Percentiles rank a stretch among this genome's conserved stretches.
phyloP scores from a whole-genome alignment of 1,284 basidiomycete genomes.

The Pulveroboletus sp. region DNA sequence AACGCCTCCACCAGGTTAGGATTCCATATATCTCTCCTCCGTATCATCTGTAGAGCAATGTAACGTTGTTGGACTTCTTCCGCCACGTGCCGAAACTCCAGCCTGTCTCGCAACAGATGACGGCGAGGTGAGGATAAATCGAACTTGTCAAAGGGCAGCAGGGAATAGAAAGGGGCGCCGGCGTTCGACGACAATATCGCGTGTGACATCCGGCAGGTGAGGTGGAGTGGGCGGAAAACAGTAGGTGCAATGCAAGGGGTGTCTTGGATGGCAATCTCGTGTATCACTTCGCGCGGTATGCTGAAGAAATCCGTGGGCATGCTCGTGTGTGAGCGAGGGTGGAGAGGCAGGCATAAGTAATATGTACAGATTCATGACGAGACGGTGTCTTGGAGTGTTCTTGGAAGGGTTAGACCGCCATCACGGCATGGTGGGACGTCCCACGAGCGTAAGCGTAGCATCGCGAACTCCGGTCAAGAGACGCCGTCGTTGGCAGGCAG shows the following conservation, averaged over 20 bases:
- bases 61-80: constrained; percentile 46
- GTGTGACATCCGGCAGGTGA: constrained; percentile 38
- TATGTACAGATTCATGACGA: constrained; percentile 29
- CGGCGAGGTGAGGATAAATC: constrained; percentile 44
- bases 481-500: constrained; percentile 25
- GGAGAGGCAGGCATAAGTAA: constrained; percentile 24
- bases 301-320: constrained; percentile 33
- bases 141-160: constrained; percentile 42
- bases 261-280: constrained; percentile 36
- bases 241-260: constrained; percentile 37
- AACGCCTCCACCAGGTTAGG: constrained; percentile 47
- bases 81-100: constrained; percentile 32
- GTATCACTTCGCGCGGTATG: constrained; percentile 38
- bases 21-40: constrained; percentile 36
- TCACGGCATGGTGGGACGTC: constrained; percentile 34
- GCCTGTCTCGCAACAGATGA: constrained; percentile 30
- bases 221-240: constrained; percentile 34
- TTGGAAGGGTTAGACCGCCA: constrained; percentile 31
- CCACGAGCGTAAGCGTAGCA: constrained; percentile 27
- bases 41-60: constrained; percentile 45
- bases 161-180: constrained; percentile 39
- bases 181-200: constrained; percentile 30
- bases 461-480: constrained; percentile 18
- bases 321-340: constrained; percentile 18
- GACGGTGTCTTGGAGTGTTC: constrained; percentile 31